phyloP scores from a whole-genome alignment of 1,284 basidiomycete genomes.

The Farysia itapuensis region DNA sequence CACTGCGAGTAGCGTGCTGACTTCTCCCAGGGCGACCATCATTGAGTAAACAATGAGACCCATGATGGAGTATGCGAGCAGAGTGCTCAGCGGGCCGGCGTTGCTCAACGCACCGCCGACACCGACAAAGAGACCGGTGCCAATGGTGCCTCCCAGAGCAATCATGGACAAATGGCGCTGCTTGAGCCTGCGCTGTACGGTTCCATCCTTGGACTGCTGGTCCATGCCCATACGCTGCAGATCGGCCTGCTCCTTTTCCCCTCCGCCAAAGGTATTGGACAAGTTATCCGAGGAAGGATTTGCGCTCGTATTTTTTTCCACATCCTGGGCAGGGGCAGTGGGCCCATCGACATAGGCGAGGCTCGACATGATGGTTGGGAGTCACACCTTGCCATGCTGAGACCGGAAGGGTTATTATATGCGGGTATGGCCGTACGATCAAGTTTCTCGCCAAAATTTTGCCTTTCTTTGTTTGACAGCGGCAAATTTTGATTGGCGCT shows the following conservation, averaged over 20 bases:
- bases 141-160: slow-evolving; percentile 52
- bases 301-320: too few species aligned
- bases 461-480: too few species aligned
- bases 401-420: too few species aligned
- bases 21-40: slow-evolving; percentile 62
- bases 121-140: slow-evolving; percentile 69
- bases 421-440: too few species aligned
- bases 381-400: too few species aligned
- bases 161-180: slow-evolving; percentile 51
- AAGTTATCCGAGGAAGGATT: too few species aligned
- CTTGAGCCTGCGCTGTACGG: slow-evolving; percentile 32
- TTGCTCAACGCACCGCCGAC: slow-evolving; percentile 66
- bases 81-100: slow-evolving; percentile 62
- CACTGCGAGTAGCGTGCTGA: slow-evolving; percentile 65
- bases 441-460: too few species aligned
- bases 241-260: not conserved
- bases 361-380: too few species aligned
- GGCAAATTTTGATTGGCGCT: too few species aligned
- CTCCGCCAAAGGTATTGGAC: too few species aligned
- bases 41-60: slow-evolving; percentile 49
- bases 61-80: slow-evolving; percentile 60
- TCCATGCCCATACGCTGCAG: slow-evolving; percentile 24
- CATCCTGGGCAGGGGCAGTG: too few species aligned
- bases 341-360: too few species aligned
- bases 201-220: slow-evolving; percentile 20